Base-by-base conservation (phyloP, 2,329 filamentous ascomycete species). In the Colletotrichum salicis region DNA sequence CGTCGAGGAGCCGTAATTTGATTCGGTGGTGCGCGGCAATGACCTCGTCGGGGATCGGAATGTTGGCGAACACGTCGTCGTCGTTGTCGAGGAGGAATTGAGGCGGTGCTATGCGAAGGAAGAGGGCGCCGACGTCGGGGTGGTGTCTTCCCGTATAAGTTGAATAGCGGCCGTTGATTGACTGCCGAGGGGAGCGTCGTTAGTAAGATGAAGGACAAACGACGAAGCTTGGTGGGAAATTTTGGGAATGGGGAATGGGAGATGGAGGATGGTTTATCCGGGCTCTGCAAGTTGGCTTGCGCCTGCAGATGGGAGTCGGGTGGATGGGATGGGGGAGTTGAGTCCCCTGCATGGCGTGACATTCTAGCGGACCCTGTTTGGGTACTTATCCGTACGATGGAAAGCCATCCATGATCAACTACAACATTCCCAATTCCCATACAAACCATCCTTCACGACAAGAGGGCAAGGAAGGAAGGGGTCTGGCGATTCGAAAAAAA, bases 251-350 rank as follows among this genome's bases (percentile, higher is more conserved):
- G 60, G 60, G 29, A 33, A 41, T 19, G 51, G 61, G 19, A 31
- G 19, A 51, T 41, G 61, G 61, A 55, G 61, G 11, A 64, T 64
- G 48, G 33, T 64, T 64, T 64, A 55, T 64, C 61, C 61, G 61
- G 22, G 51, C 12, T 31, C 61, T 24, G 8, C 2, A 6, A 13
- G 22, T 24, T 22, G 41, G 19, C 4, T 41, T 59, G 35, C 10
- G 7, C 8, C 27, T 12, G 27, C 27, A 31, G 54, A 29, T 24
- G 15, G 54, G 54, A 19, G 54, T 31, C 7, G n/a, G 22, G 24
- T 22, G 22, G 33, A 10, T 55, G n/a, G 52, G 29, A 56, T 19
- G 22, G 33, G 33, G 57, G 35, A 35, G 19, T 45, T 24, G 45
- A 48, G 29, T 52, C 13, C 60, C 51, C 35, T 63, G 61, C 61